These are phyloP conservation scores for Pelargonium australe DNA, from an alignment of 441 rosid genomes.

Conservation along the genomic window DNA sequence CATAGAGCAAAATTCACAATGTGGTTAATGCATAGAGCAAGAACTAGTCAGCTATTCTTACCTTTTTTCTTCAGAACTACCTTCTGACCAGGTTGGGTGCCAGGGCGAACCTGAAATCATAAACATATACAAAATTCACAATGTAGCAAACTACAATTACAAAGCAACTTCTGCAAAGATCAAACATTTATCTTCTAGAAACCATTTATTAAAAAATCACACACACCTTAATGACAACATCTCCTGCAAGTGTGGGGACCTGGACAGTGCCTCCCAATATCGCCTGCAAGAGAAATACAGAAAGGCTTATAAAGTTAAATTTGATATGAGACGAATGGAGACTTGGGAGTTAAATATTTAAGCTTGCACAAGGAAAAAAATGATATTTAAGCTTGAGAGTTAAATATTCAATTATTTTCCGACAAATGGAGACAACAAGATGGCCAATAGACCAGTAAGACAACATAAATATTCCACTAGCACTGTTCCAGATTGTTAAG, in stretches of 20 bases:
- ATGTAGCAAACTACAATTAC: neutral
- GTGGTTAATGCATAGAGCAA: constrained; percentile 3
- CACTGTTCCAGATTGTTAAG: neutral
- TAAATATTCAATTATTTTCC: neutral
- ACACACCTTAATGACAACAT: constrained; percentile 77
- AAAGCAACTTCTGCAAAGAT: neutral
- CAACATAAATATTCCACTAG: neutral
- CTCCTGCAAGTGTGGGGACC: constrained; percentile 96
- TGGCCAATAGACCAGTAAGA: neutral
- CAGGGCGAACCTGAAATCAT: constrained; percentile 72
- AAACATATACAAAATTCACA: constrained; percentile 6
- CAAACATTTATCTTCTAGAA: neutral
- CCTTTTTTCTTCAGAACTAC: constrained; percentile 97
- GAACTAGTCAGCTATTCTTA: constrained; percentile 20
- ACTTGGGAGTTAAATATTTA: too few relatives aligned
- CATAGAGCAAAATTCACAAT: too few relatives aligned
- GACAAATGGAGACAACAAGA: neutral
- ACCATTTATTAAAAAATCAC: constrained; percentile 7
- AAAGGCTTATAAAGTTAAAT: neutral
- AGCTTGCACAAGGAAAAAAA: neutral
- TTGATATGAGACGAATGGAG: neutral
- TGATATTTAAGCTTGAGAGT: neutral
- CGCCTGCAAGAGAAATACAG: constrained; percentile 47
- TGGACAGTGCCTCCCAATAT: constrained; percentile 94
- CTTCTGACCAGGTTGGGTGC: constrained; percentile 98